Base-by-base conservation (phyloP, 345 rosid genomes). In the Sapria himalayana region DNA sequence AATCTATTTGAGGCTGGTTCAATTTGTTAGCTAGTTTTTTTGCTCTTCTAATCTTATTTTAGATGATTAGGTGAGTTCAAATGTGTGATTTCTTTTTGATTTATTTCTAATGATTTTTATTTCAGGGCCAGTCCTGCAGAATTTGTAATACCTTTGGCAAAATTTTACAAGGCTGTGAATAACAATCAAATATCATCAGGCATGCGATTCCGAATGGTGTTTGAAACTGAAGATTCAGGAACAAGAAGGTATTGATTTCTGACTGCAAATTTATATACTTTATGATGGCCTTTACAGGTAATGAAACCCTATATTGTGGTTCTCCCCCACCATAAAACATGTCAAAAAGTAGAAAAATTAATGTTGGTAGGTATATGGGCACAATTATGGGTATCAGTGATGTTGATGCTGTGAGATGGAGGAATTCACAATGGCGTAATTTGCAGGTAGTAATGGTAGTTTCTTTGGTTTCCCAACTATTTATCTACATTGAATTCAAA, bases 361-460 rank as follows among this genome's bases (percentile, higher is more conserved):
- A n/a, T n/a, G n/a, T n/a, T n/a, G n/a, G n/a, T n/a, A 89, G 98
- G 63, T 84, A 72, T 47, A 84, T 84, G 99, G 99, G 99, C 20
- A 91, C 99, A 37, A 57, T 91, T 43, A 91, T 85, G 0, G 89
- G 93, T 37, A 63, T 77, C 36, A 69, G 71, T 45, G 99, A 91
- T 64, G 64, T 91, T 38, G 99, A 84, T 57, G 73, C 95, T 18
- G 56, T 74, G 22, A 56, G 99, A 57, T 89, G 95, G 99, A 84
- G 80, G 63, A 70, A 68, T 54, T 91, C 99, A 4, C 95, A 84
- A 43, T 91, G 99, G 99, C 76, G 95, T 29, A 79, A 80, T 55
- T 62, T 91, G 59, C 95, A 79, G 81, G 95, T 79, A 56, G 5
- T 16, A 12, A 25, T 17, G 33, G 22, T 36, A 10, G 14, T 14